Base-by-base conservation (phyloP, 192 early-diverging fungal genomes). In the Polychytrium aggregatum region DNA sequence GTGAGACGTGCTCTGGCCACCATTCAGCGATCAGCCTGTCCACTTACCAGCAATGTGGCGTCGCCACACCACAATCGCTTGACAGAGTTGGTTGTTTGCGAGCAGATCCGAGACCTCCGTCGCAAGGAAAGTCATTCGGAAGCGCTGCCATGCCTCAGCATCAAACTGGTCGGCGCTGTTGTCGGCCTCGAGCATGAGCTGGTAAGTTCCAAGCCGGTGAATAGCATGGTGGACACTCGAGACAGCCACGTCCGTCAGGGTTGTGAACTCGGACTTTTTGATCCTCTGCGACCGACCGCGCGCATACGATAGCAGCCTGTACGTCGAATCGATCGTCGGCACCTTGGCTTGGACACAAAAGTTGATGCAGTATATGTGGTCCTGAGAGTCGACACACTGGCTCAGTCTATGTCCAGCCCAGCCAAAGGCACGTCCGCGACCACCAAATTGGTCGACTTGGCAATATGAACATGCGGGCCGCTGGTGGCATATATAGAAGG, bases 1-100 rank as follows among this genome's bases (percentile, higher is more conserved):
- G 20, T 13, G 30, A 9, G n/a, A 13, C 17, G 25, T 33, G 20
- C 9, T 34, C 44, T 29, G 39, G 43, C 29, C 17, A 57, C n/a
- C 5, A n/a, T 28, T 34, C 4, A 53, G 18, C 48, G 35, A 24
- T 46, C 25, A 21, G 44, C 44, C 18, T 31, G 21, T 22, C 17
- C 14, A 5, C 29, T 25, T 36, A 68, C 64, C 64, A 18, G 35
- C 26, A 34, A 34, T 56, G 41, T 83, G 81, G 5, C 81, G 50
- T 24, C 71, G 51, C 81, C 81, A 83, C 1, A 83, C 21, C 2
- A 56, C 53, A 8, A 67, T 30, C 14, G 59, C 62, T 1, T 54
- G 41, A 2, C 37, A 24, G 6, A 81, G 45, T 45, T 80, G 66
- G 41, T 74, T 76, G 2, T 43, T 41, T 6, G 63, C 52, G 27